Base-by-base conservation (phyloP, 371 early-diverging fungal genomes). In the Conidiobolus incongruus region DNA sequence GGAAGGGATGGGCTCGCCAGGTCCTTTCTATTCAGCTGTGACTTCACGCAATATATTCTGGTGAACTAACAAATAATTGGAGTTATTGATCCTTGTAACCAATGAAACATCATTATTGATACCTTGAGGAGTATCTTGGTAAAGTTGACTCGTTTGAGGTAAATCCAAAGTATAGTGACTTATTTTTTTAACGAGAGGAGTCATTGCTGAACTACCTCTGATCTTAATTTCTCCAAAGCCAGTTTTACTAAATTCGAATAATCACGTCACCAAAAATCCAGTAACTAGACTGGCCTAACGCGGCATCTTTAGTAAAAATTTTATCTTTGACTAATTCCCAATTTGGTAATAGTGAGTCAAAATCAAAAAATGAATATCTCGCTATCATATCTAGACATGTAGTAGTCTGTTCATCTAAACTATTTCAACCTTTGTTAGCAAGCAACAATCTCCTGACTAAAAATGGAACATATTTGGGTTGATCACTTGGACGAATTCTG, bases 301-400 rank as follows among this genome's bases (percentile, higher is more conserved):
- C 8, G 7, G 29, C 29, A 10, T 40, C 26, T 21, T 21, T 50
- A 22, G 45, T 50, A 32, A 46, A 50, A 6, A 45, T 40, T 47
- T 62, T 60, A 23, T 62, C 51, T 8, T 26, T 26, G 8, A 26
- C 8, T 8, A 26, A 26, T 3, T 26, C 26, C 26, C 26, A 26
- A 8, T 8, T 26, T 4, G 26, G 26, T 8, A 26, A 8, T 8
- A 26, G 4, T 4, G 26, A 26, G 26, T 26, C 26, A 26, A 8
- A 26, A 26, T 26, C 26, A 8, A 3, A 44, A 24, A 66, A 85
- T 17, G 81, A 63, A 56, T 83, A 81, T 16, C 85, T 73, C 12
- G 86, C 67, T 16, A 95, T 60, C 82, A 92, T 84, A 49, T 95
- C 95, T 50, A 95, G 62, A 43, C 89, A 88, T 7, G 90, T 76